phyloP scores from a whole-genome alignment of 2,329 filamentous ascomycete genomes.

The Coniochaeta sp. region DNA sequence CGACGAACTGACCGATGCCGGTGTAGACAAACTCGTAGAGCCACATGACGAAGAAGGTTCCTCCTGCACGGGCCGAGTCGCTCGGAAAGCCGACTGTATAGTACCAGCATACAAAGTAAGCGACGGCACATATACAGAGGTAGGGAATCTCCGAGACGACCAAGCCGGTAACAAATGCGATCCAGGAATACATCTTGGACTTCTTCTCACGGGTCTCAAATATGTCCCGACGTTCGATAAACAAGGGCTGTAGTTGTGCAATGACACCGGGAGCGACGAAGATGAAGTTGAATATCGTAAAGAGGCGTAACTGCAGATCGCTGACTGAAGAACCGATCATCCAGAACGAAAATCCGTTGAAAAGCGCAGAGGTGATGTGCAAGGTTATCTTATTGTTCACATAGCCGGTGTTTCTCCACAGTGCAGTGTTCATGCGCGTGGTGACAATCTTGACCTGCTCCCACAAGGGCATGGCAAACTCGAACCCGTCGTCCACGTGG shows the following conservation, averaged over 20 bases:
- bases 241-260: constrained; percentile 69
- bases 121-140: constrained; percentile 53
- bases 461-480: constrained; percentile 55
- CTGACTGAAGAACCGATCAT: constrained; percentile 47
- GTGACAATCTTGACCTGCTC: constrained; percentile 47
- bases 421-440: constrained; percentile 51
- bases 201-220: constrained; percentile 67
- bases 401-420: constrained; percentile 61
- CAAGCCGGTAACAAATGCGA: constrained; percentile 58
- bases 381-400: constrained; percentile 54
- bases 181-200: constrained; percentile 76
- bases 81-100: constrained; percentile 64
- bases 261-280: constrained; percentile 69
- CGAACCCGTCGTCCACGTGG: constrained; percentile 41
- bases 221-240: constrained; percentile 56
- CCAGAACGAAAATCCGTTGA: constrained; percentile 67
- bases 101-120: constrained; percentile 65
- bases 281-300: constrained; percentile 70
- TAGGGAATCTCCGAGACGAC: constrained; percentile 67
- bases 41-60: constrained; percentile 71
- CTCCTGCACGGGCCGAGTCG: constrained; percentile 59
- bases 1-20: constrained; percentile 79
- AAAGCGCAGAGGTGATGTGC: constrained; percentile 55
- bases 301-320: constrained; percentile 64
- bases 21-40: constrained; percentile 71